Conservation (phyloP, 768 basidiomycete species). For the Phaeotremella skinneri region DNA sequence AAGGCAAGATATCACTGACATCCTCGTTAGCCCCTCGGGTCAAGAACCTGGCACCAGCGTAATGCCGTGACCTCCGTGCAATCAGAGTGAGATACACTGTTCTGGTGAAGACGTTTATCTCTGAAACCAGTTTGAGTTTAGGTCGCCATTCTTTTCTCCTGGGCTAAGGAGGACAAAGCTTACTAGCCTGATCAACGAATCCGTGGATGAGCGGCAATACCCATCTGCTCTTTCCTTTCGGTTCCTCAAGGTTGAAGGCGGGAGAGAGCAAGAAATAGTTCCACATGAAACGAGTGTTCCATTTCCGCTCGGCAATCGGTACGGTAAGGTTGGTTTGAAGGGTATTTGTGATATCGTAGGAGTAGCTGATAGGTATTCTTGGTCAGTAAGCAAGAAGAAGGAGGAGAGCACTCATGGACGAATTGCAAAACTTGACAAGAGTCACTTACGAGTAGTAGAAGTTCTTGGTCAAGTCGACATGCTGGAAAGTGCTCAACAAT, state of each 20-base stretch:
- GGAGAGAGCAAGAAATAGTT: slow-evolving; percentile 80
- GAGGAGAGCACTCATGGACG: too few species aligned
- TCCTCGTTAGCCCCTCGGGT: slow-evolving; percentile 93
- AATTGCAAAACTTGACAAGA: too few species aligned
- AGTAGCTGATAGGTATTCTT: slow-evolving; percentile 62
- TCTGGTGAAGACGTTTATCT: slow-evolving; percentile 82
- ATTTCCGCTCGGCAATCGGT: slow-evolving; percentile 52
- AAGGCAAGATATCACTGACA: slow-evolving; percentile 54
- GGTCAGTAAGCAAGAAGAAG: too few species aligned
- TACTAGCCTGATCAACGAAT: slow-evolving; percentile 97
- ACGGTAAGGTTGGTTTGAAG: slow-evolving; percentile 82
- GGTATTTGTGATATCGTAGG: slow-evolving; percentile 95
- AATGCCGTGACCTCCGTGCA: slow-evolving; percentile 88
- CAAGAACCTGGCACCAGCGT: slow-evolving; percentile 89
- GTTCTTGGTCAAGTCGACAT: slow-evolving; percentile 97
- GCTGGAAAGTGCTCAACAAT: slow-evolving; percentile 84
- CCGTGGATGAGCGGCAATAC: slow-evolving; percentile 88
- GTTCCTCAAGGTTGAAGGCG: slow-evolving; percentile 59
- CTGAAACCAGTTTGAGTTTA: slow-evolving; percentile 54
- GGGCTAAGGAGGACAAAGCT: slow-evolving; percentile 49
- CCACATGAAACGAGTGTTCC: slow-evolving; percentile 91
- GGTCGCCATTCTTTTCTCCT: not conserved
- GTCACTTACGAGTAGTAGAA: slow-evolving; percentile 84
- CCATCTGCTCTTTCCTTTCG: slow-evolving; percentile 64
- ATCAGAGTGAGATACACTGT: slow-evolving; percentile 93